Conservation (phyloP, 345 rosid genomes). For the Pistacia integerrima region DNA sequence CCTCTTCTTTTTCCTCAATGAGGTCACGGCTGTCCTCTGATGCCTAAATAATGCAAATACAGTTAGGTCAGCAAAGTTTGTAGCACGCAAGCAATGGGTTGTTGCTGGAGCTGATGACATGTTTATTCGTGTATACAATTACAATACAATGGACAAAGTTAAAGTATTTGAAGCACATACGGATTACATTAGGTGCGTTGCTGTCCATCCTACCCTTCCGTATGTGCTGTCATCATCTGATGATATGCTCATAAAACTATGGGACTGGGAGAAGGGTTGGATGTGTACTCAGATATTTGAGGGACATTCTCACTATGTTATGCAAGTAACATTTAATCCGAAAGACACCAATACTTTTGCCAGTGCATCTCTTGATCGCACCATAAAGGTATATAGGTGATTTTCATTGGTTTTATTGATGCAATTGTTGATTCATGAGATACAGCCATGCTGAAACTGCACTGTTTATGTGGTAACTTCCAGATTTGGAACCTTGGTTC, state of each 20-base stretch:
- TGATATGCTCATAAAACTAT: slow-evolving; percentile 99
- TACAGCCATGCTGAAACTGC: slow-evolving; percentile 10
- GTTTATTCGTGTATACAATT: slow-evolving; percentile 91
- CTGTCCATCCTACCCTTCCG: slow-evolving; percentile 95
- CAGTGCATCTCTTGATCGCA: slow-evolving; percentile 98
- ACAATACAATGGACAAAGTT: slow-evolving; percentile 94
- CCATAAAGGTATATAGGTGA: slow-evolving; percentile 64
- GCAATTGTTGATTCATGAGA: slow-evolving; percentile 11
- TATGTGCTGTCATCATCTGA: slow-evolving; percentile 96
- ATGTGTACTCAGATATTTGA: slow-evolving; percentile 91
- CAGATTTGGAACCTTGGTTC: slow-evolving; percentile 98
- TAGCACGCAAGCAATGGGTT: slow-evolving; percentile 92
- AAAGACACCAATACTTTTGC: slow-evolving; percentile 97
- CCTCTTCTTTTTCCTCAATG: slow-evolving; percentile 14
- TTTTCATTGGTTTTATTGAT: background rate
- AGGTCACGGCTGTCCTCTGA: slow-evolving; percentile 19
- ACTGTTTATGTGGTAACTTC: slow-evolving; percentile 25
- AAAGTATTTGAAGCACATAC: slow-evolving; percentile 98
- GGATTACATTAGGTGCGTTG: slow-evolving; percentile 95
- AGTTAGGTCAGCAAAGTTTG: slow-evolving; percentile 98
- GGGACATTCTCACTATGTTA: slow-evolving; percentile 99
- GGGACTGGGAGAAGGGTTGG: slow-evolving; percentile 99
- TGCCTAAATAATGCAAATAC: slow-evolving; percentile 34
- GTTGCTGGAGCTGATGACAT: slow-evolving; percentile 98
- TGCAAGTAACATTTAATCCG: slow-evolving; percentile 98